Evolutionary conservation across 1,284 basidiomycete species (phyloP), one percentile per base, ranked within the genome.

Genomic region (Ustilago sp.): DNA sequence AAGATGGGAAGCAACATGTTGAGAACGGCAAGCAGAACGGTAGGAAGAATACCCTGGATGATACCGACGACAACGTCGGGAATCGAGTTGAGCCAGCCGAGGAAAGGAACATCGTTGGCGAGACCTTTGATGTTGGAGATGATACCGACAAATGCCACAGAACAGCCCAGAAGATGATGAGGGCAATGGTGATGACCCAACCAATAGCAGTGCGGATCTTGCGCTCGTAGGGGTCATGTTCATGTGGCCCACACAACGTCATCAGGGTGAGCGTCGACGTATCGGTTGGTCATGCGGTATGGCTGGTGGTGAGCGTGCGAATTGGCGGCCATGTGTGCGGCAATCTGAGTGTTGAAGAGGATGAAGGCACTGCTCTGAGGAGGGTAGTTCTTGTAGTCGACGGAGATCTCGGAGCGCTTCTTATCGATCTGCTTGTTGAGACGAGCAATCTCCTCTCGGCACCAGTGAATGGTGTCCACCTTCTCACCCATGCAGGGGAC

Each of bases 1-100:
- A 98, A 83, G 79, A 95, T 93, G 1, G 95, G 95, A 12, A 98
- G 88, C 1, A 98, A 89, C 90, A 94, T 91, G 91, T 96, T 95
- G 59, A 98, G 89, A 32, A 98, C 89, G 0, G 94, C 93, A 51
- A 98, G 90, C 47, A 94, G 84, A 8, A 93, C 91, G 0, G 94
- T 83, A 34, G 96, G 94, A 1, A 97, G 88, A 65, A 97, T 91
- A 90, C 79, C 80, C 66, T 85, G 82, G 78, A 99, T 93, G 85
- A 98, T 94, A 79, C 94, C 94, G 61, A 81, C 73, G 50, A 93
- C 87, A 17, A 78, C 43, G n/a, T 55, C 13, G 34, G 75, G 77
- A 2, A 95, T 87, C 0, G 77, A 87, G 87, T 92, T 93, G 52
- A 98, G 88, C 95, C 95, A 98, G 0, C 89, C 88, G 4, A 98